Evolutionary conservation across 2,329 filamentous ascomycete species (phyloP), one percentile per base, ranked within the genome.

Genomic region (Colletotrichum sp.): DNA sequence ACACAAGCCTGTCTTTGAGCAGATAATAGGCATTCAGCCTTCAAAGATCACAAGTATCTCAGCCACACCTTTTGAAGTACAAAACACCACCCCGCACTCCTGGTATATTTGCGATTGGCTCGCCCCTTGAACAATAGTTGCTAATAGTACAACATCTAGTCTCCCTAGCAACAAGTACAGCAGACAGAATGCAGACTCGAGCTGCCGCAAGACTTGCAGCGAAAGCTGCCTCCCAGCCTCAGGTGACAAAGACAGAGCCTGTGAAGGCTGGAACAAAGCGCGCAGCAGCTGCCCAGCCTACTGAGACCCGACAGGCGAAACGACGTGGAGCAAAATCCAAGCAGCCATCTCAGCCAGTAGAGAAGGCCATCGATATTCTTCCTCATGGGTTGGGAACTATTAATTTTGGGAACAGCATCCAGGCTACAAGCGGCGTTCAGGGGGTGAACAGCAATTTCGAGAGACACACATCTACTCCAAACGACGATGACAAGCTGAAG

Each of bases 361-460:
- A 68, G 34, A n/a, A 28, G 26, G 32, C 12, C 36, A 13, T 15
- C 5, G 12, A 64, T 18, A 36, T 43, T 13, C 70, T 77, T 18
- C 76, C 76, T 13, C 76, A 77, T 48, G 74, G 74, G 18, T 52
- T 77, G 30, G 74, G 77, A 6, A 80, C 77, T 65, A 72, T 74
- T 16, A 64, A 71, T 34, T 32, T 16, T 30, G 15, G 48, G 34
- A 36, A 38, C 21, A 26, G 32, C 8, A 15, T 16, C 16, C 28
- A 34, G 18, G 36, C 30, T 10, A 21, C n/a, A 48, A 48, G 18
- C 43, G 6, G 10, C 5, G n/a, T 48, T 48, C 43, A 48, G 43
- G n/a, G n/a, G 43, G 43, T 21, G n/a, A 21, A 48, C 18, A 1
- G 3, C n/a, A 7, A 48, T 21, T 0, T 21, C 10, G 5, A 48